phyloP scores from a whole-genome alignment of 495 filamentous ascomycete species.

The Cercophora newfieldiana region DNA sequence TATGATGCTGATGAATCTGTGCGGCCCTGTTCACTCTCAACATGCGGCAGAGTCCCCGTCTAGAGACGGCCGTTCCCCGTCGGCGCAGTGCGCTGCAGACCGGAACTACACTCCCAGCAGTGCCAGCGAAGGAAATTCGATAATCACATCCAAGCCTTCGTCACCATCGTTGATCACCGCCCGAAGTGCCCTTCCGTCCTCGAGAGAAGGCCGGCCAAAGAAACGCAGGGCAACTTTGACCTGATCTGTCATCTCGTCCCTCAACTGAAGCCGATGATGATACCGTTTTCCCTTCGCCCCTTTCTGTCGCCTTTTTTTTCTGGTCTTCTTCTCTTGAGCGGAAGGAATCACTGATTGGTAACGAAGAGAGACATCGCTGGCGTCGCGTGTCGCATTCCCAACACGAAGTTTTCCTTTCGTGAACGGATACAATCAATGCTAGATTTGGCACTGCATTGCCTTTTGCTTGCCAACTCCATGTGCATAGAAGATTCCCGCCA shows the following conservation, averaged over 20 bases:
- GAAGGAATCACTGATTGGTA: no score
- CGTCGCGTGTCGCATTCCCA: no score
- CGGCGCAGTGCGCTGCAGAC: not conserved
- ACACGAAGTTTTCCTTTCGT: no score
- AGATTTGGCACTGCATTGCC: not conserved
- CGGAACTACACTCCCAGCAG: not conserved
- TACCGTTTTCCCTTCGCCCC: not conserved
- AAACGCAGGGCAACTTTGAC: constrained; percentile 7
- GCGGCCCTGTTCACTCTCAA: constrained; percentile 31
- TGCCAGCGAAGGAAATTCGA: not conserved
- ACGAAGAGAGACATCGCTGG: no score
- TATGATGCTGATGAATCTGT: constrained; percentile 56
- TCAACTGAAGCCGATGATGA: no score
- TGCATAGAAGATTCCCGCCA: not conserved
- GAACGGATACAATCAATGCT: not conserved
- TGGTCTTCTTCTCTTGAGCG: no score
- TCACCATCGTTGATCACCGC: not conserved
- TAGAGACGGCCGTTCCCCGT: not conserved
- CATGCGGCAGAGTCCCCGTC: not conserved
- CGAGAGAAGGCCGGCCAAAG: not conserved
- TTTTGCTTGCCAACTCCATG: not conserved
- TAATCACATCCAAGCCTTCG: not conserved
- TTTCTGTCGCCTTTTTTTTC: not conserved
- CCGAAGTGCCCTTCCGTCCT: no score
- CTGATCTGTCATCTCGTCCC: not conserved